Evolutionary conservation across 1,284 basidiomycete genomes (phyloP).

Genomic region (Stygiomarasmius scandens): DNA sequence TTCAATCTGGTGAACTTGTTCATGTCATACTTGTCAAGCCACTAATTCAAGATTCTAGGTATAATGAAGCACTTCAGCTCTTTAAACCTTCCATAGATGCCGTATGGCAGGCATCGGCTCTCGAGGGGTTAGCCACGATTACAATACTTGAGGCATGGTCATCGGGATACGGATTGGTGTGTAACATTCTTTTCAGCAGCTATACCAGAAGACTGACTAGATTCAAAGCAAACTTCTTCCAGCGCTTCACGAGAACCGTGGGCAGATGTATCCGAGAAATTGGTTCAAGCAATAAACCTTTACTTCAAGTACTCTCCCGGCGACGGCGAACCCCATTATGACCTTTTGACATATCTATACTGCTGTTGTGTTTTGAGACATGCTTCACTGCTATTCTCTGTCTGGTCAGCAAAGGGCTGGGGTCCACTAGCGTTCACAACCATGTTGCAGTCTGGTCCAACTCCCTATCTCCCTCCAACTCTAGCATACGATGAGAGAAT

Average conservation of each 20-base stretch:
- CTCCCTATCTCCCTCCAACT: conserved; percentile 57
- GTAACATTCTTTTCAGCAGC: conserved; percentile 32
- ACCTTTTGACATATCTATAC: conserved; percentile 69
- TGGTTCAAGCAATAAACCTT: conserved; percentile 62
- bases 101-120: conserved; percentile 84
- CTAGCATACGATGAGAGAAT: conserved; percentile 42
- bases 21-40: conserved; percentile 10
- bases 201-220: conserved; percentile 10
- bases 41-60: conserved; percentile 54
- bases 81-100: conserved; percentile 76
- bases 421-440: conserved; percentile 77
- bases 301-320: conserved; percentile 62
- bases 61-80: conserved; percentile 77
- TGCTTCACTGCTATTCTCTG: conserved; percentile 66
- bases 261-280: conserved; percentile 68
- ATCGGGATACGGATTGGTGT: conserved; percentile 68
- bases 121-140: conserved; percentile 82
- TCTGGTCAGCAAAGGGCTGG: conserved; percentile 90
- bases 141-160: conserved; percentile 85
- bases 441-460: conserved; percentile 67
- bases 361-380: conserved; percentile 69
- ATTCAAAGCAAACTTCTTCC: conserved; percentile 48
- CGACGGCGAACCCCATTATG: conserved; percentile 59
- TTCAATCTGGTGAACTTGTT: conserved; percentile 62
- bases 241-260: conserved; percentile 61